Conservation (phyloP, 1,284 basidiomycete genomes). For the Trichosporon coremiiforme region DNA sequence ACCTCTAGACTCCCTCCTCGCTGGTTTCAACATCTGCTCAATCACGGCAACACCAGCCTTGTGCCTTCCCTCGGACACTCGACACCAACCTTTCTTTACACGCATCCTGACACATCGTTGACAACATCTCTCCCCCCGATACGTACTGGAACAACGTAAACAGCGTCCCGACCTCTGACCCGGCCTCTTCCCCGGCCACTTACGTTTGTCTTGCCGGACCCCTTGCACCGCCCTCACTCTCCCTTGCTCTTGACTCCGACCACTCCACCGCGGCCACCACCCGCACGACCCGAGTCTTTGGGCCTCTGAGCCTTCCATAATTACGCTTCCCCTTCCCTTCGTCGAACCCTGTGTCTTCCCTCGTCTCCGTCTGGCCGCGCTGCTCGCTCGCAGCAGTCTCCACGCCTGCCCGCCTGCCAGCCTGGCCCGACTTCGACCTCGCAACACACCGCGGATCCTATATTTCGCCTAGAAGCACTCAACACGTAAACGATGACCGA, state of each 20-base stretch:
- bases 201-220: constrained; percentile 12
- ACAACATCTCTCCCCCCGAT: not conserved
- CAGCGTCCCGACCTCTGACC: no score
- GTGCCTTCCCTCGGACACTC: not conserved
- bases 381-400: not conserved
- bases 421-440: not conserved
- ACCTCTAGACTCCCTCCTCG: no score
- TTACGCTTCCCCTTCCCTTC: not conserved
- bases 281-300: not conserved
- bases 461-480: not conserved
- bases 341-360: not conserved
- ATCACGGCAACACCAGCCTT: not conserved
- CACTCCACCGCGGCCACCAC: no score
- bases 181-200: not conserved
- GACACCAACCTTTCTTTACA: not conserved
- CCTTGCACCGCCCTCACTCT: not conserved
- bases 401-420: not conserved
- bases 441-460: not conserved
- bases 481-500: constrained; percentile 13
- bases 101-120: not conserved
- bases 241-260: not conserved
- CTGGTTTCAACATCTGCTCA: not conserved
- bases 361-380: not conserved
- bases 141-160: not conserved
- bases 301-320: not conserved